Evolutionary conservation across 192 early-diverging fungal species (phyloP), one percentile per base, ranked within the genome.

Genomic region (Backusella sp.): DNA sequence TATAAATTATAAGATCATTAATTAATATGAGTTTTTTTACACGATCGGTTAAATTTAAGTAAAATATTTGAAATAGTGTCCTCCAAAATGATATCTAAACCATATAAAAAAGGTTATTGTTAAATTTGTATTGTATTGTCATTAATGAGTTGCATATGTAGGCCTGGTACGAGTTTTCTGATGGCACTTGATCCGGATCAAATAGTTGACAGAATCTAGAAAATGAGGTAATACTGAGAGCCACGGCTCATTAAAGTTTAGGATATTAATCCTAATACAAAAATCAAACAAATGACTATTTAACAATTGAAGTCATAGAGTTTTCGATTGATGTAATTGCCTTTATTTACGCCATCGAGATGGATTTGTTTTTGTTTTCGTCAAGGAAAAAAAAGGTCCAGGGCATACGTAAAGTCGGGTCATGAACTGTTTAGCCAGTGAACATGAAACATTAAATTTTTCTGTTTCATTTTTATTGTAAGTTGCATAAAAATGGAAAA

Each of bases 391-490:
- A 53, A 53, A 53, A 53, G 21, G 52, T 44, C 42, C 42, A 44
- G 42, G 42, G 4, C 15, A 6, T 17, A 44, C 12, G 52, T 19
- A 53, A 21, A 53, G n/a, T 53, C 52, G 52, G 52, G 52, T 7
- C 17, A 53, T 53, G 52, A 53, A 53, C n/a, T 21, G 19, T 53
- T 53, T 53, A 21, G 52, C 52, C 52, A 53, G 15, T 53, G 52
- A 53, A 53, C 52, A 53, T 53, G 52, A 53, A 53, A 53, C 52
- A 53, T 53, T 53, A 53, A 53, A 23, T n/a, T 53, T 53, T 53
- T 53, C 52, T 53, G 52, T 53, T 53, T 53, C 52, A 53, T 53
- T 53, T 53, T 23, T 53, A 44, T n/a, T 53, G n/a, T 53, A 21
- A 21, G 17, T 23, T 53, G 52, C 52, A 53, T 53, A 53, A 53